These are phyloP conservation scores for Daldinia loculata DNA, from an alignment of 495 filamentous ascomycete genomes.

Conservation along the genomic window DNA sequence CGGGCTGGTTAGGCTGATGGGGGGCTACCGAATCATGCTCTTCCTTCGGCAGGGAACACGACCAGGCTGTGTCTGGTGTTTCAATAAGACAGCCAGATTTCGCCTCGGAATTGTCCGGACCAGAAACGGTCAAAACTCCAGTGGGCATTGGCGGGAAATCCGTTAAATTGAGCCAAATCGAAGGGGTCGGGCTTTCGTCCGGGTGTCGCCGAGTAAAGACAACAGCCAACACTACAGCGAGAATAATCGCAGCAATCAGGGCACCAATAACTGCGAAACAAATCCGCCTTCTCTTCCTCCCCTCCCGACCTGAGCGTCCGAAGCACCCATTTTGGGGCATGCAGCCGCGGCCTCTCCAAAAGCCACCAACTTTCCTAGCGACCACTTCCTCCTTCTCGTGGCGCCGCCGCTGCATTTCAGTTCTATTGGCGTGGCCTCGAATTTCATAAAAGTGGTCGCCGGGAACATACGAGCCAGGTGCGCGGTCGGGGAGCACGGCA, in stretches of 20 bases:
- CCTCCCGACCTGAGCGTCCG: conserved; percentile 68
- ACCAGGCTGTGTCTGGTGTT: conserved; percentile 73
- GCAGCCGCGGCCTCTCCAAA: conserved; percentile 69
- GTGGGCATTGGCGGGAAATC: conserved; percentile 86
- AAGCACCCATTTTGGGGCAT: conserved; percentile 68
- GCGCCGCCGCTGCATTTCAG: conserved; percentile 61
- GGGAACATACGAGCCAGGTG: conserved; percentile 49
- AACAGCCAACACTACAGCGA: conserved; percentile 68
- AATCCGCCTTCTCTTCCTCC: conserved; percentile 68
- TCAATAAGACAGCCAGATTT: conserved; percentile 68
- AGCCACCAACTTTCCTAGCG: conserved; percentile 62
- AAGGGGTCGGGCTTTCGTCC: conserved; percentile 43
- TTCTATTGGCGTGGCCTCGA: conserved; percentile 46
- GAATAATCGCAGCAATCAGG: conserved; percentile 65
- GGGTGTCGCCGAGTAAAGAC: conserved; percentile 62
- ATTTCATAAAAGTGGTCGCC: conserved; percentile 49
- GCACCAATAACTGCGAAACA: conserved; percentile 63
- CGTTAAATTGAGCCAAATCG: conserved; percentile 80
- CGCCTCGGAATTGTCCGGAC: conserved; percentile 65
- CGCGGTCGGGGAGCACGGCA: conserved; percentile 47
- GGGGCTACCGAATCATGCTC: conserved; percentile 67
- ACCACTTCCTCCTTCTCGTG: conserved; percentile 70
- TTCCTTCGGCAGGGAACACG: conserved; percentile 81
- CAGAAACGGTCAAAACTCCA: conserved; percentile 77
- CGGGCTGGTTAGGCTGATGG: conserved; percentile 71